These are phyloP conservation scores for Leptodermis oblonga DNA, from an alignment of 257 asterid species.

Conservation along the genomic window DNA sequence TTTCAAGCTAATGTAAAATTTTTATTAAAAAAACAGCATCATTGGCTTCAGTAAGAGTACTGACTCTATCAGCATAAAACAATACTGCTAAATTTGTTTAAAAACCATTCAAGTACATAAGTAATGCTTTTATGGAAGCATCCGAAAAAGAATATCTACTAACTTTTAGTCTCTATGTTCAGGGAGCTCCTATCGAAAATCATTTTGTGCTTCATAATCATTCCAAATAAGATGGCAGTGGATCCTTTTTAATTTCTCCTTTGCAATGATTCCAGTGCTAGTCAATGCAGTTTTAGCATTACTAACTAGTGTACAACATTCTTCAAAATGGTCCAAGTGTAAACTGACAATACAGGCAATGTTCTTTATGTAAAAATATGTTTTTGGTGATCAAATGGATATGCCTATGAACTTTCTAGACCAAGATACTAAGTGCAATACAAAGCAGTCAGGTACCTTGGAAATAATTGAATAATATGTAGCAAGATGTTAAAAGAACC, in stretches of 20 bases:
- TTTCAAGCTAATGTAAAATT: neutral
- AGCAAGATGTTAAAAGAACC: neutral
- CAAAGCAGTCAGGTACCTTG: neutral
- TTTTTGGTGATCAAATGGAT: neutral
- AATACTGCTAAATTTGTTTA: neutral
- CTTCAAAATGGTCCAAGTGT: neutral
- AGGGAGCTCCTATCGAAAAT: no score
- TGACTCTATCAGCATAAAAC: neutral
- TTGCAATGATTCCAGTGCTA: neutral
- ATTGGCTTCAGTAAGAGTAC: neutral
- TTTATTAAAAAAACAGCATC: neutral
- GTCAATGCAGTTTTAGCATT: neutral
- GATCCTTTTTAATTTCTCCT: neutral
- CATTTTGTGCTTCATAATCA: neutral
- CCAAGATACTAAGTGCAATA: neutral
- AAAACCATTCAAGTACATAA: neutral
- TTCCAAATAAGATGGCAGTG: neutral
- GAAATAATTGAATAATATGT: neutral
- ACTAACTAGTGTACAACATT: neutral
- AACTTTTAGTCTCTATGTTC: neutral
- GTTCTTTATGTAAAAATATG: neutral
- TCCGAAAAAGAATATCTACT: neutral
- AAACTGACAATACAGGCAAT: neutral
- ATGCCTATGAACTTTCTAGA: neutral
- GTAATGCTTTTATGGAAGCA: neutral